Evolutionary conservation across 2,329 filamentous ascomycete species (phyloP).

Genomic region (Akanthomyces uredinophilus): DNA sequence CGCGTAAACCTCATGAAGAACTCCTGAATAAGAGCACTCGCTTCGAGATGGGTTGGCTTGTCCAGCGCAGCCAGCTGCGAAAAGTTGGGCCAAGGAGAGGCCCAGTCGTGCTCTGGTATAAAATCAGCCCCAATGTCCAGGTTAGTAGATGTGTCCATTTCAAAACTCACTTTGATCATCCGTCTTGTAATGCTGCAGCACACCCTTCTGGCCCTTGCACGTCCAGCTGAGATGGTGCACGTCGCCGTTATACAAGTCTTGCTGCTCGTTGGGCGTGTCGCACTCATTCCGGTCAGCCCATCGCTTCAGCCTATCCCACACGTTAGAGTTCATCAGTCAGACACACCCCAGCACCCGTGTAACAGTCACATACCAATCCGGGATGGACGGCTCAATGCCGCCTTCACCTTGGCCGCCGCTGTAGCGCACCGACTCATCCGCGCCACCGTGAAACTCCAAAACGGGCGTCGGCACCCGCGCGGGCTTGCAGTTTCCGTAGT

Average conservation of each 20-base stretch:
- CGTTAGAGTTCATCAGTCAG: not conserved
- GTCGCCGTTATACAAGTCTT: constrained; percentile 31
- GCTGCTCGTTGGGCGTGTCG: constrained; percentile 24
- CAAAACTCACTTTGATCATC: constrained; percentile 30
- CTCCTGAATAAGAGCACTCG: constrained; percentile 38
- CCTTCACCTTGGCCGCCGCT: constrained; percentile 38
- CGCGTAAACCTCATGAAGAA: constrained; percentile 37
- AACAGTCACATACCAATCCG: constrained; percentile 24
- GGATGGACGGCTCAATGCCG: constrained; percentile 35
- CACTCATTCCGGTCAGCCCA: constrained; percentile 39
- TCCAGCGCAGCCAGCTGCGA: constrained; percentile 36
- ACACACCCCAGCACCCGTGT: not conserved
- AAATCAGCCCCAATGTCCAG: not conserved
- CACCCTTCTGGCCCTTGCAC: constrained; percentile 31
- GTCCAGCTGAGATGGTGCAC: constrained; percentile 40
- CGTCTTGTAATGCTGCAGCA: constrained; percentile 41
- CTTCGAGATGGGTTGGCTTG: constrained; percentile 37
- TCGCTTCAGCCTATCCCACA: constrained; percentile 29
- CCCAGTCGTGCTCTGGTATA: constrained; percentile 36
- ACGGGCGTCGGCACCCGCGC: constrained; percentile 34
- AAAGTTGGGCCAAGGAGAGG: constrained; percentile 40
- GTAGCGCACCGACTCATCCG: constrained; percentile 39
- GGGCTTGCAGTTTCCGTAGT: constrained; percentile 33
- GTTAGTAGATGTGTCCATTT: not conserved
- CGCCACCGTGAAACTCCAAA: constrained; percentile 41